A percentile compares a stretch with the other conserved stretches of the same genome.
These are phyloP conservation scores for Tetrahymena thermophila DNA, from an alignment of 73 alveolate genomes.

Conservation along the genomic window DNA sequence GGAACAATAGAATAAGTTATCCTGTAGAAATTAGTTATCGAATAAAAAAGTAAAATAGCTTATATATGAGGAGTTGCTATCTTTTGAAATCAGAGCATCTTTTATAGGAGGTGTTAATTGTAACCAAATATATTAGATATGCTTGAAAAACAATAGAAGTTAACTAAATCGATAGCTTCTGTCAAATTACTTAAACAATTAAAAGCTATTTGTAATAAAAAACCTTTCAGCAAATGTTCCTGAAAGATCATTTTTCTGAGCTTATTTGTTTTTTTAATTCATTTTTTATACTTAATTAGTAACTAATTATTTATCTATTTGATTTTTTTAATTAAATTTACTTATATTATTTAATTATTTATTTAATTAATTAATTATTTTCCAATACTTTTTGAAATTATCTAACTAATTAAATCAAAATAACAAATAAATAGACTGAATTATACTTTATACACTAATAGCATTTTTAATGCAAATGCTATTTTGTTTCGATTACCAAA, in stretches of 20 bases:
- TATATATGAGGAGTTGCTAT: not conserved
- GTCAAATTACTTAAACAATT: not conserved
- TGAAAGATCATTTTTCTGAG: not conserved
- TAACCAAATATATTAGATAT: not conserved
- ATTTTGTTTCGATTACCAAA: no score
- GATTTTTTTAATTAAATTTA: no score
- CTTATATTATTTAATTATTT: no score
- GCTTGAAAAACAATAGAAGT: not conserved
- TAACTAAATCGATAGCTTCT: not conserved
- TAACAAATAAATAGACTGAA: no score
- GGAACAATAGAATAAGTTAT: not conserved
- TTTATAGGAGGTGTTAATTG: not conserved
- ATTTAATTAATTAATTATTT: no score
- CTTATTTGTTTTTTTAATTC: not conserved
- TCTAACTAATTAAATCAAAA: no score
- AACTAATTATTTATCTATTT: no score
- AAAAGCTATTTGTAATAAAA: not conserved
- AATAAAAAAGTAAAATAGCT: not conserved
- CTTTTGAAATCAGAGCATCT: not conserved
- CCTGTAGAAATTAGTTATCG: not conserved
- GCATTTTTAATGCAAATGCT: no score
- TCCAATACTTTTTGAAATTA: no score
- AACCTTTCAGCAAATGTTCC: not conserved
- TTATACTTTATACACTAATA: no score
- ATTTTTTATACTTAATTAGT: not conserved